phyloP scores from a whole-genome alignment of 1,284 basidiomycete species.

The Phellinidium pouzarii region DNA sequence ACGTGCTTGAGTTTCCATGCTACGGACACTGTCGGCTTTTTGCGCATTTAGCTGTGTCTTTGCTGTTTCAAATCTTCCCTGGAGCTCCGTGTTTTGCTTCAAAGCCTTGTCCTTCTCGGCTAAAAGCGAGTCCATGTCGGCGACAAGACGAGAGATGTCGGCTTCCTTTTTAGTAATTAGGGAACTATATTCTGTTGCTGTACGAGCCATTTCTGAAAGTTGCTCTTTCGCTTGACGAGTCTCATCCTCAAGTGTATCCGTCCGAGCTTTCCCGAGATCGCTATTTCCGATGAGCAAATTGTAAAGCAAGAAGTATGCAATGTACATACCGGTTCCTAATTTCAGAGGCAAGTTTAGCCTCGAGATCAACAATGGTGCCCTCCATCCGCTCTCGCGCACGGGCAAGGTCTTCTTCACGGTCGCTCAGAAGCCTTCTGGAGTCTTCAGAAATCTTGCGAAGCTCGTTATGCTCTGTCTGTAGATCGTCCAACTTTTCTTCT shows the following conservation, averaged over 20 bases:
- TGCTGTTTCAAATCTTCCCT: slow-evolving; percentile 64
- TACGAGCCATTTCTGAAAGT: slow-evolving; percentile 69
- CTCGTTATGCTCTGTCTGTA: slow-evolving; percentile 52
- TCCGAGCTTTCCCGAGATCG: slow-evolving; percentile 53
- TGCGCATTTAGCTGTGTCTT: slow-evolving; percentile 60
- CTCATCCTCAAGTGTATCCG: slow-evolving; percentile 58
- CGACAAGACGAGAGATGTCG: slow-evolving; percentile 55
- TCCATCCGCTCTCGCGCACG: slow-evolving; percentile 78
- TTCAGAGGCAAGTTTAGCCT: slow-evolving; percentile 67
- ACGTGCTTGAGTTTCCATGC: slow-evolving; percentile 46
- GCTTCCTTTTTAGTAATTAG: slow-evolving; percentile 78
- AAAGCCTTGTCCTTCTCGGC: slow-evolving; percentile 47
- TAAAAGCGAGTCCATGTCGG: slow-evolving; percentile 49
- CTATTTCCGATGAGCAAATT: slow-evolving; percentile 32
- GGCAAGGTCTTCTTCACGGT: slow-evolving; percentile 76
- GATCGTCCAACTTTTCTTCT: slow-evolving; percentile 54
- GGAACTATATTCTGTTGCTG: slow-evolving; percentile 71
- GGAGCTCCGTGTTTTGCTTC: slow-evolving; percentile 60
- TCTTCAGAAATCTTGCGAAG: slow-evolving; percentile 66
- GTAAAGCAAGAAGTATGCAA: neutral
- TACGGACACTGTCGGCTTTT: slow-evolving; percentile 54
- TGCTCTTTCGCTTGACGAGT: slow-evolving; percentile 73
- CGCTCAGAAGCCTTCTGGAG: slow-evolving; percentile 59
- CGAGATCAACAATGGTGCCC: slow-evolving; percentile 58
- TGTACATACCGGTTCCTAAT: slow-evolving; percentile 54